Evolutionary conservation across 2,329 filamentous ascomycete species (phyloP).

Genomic region (Colletotrichum sp.): DNA sequence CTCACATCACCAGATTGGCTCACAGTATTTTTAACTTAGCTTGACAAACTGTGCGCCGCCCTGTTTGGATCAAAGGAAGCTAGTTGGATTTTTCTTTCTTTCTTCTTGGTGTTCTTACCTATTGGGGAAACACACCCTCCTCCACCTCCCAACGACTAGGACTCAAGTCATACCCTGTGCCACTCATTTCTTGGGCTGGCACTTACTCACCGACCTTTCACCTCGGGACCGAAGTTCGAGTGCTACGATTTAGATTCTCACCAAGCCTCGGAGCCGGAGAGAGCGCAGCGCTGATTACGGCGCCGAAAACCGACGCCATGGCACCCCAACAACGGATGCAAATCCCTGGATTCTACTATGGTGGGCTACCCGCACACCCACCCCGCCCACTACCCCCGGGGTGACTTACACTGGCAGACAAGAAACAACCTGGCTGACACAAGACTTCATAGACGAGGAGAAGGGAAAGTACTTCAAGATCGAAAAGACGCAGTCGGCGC

Average conservation of each 20-base stretch:
- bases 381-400: neutral
- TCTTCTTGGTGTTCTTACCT: neutral
- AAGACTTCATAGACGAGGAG: constrained; percentile 45
- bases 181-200: neutral
- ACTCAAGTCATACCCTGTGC: neutral
- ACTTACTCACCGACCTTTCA: neutral
- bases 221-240: neutral
- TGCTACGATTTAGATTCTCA: neutral
- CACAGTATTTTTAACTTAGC: neutral
- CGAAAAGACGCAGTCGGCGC: constrained; percentile 60
- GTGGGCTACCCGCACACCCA: constrained; percentile 33
- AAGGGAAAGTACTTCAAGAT: constrained; percentile 74
- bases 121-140: neutral
- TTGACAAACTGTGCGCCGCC: neutral
- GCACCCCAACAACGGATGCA: constrained; percentile 25
- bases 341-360: constrained; percentile 62
- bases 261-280: neutral
- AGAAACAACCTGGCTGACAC: neutral
- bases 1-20: neutral
- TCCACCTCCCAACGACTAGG: neutral
- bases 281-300: neutral
- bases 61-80: neutral
- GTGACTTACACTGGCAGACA: neutral
- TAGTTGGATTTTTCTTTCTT: neutral
- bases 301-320: neutral